These are phyloP conservation scores for Aureobasidium sp. DNA, from an alignment of 2,329 filamentous ascomycete species.

Conservation along the genomic window DNA sequence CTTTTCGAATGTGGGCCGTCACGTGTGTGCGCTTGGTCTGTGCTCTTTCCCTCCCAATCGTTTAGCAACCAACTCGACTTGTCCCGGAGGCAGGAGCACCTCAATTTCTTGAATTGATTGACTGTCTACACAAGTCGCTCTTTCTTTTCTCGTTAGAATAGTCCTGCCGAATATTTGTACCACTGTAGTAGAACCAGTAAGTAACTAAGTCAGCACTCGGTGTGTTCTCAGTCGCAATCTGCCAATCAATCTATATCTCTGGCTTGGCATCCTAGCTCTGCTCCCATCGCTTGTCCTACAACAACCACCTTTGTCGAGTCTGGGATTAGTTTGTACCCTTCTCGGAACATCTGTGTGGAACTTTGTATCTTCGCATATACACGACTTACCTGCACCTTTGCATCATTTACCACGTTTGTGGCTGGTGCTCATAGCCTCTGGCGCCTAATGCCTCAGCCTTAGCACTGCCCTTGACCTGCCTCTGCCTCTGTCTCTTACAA, in stretches of 20 bases:
- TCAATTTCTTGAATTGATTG: background rate
- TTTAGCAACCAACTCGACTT: background rate
- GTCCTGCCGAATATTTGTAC: background rate
- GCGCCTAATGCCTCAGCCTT: constrained; percentile 3
- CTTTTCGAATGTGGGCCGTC: constrained; percentile 5
- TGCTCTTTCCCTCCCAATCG: background rate
- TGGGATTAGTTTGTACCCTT: background rate
- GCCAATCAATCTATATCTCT: background rate
- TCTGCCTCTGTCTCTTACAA: background rate
- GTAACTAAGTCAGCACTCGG: background rate
- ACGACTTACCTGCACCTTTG: background rate
- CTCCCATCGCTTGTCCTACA: background rate
- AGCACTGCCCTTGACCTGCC: constrained; percentile 5
- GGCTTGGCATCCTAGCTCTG: constrained; percentile 1
- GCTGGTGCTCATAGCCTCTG: constrained; percentile 4
- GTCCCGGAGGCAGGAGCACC: background rate
- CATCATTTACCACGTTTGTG: background rate
- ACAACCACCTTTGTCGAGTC: background rate
- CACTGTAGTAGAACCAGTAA: background rate
- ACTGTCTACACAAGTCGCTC: background rate
- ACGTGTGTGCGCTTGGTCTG: constrained; percentile 4
- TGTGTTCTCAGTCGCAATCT: background rate
- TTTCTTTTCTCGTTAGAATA: background rate
- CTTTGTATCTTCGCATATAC: background rate
- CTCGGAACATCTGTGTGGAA: background rate